phyloP scores from a whole-genome alignment of 805 yeast genomes.

The Yarrowia osloensis region DNA sequence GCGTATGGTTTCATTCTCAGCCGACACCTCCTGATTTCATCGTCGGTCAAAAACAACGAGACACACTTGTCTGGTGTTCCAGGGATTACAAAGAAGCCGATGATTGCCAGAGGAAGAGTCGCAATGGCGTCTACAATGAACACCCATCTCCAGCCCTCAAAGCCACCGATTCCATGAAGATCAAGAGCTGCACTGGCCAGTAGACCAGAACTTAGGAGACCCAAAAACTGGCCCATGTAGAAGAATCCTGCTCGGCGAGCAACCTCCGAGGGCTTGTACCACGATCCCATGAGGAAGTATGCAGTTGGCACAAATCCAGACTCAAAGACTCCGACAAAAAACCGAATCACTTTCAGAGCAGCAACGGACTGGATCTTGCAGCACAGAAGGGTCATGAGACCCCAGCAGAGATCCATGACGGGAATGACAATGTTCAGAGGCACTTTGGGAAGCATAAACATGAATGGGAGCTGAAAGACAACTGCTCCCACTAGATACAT shows the following conservation, averaged over 20 bases:
- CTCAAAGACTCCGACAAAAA: slow-evolving; percentile 69
- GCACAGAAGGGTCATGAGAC: slow-evolving; percentile 60
- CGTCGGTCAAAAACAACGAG: slow-evolving; percentile 55
- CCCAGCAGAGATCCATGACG: slow-evolving; percentile 64
- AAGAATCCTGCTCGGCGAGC: slow-evolving; percentile 63
- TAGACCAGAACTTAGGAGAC: slow-evolving; percentile 62
- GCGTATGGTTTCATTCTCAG: slow-evolving; percentile 42
- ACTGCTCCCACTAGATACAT: slow-evolving; percentile 61
- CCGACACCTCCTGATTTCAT: slow-evolving; percentile 57
- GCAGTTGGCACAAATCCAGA: slow-evolving; percentile 62
- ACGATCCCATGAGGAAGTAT: slow-evolving; percentile 50
- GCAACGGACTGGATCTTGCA: slow-evolving; percentile 53
- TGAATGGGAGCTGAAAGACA: slow-evolving; percentile 63
- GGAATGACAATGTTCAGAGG: slow-evolving; percentile 59
- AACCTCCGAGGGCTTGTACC: slow-evolving; percentile 59
- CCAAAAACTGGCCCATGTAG: slow-evolving; percentile 64
- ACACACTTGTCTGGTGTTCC: slow-evolving; percentile 65
- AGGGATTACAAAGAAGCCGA: slow-evolving; percentile 60
- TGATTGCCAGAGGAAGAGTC: slow-evolving; percentile 57
- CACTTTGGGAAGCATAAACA: slow-evolving; percentile 56
- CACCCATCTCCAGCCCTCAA: slow-evolving; percentile 73
- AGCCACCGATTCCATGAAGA: slow-evolving; percentile 54
- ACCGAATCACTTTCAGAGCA: slow-evolving; percentile 62
- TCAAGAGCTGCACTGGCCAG: slow-evolving; percentile 58
- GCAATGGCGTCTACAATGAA: slow-evolving; percentile 66